Evolutionary conservation across 306 rosid genomes (phyloP), one percentile per base, ranked within the genome.

Genomic region (Notholithocarpus densiflorus): DNA sequence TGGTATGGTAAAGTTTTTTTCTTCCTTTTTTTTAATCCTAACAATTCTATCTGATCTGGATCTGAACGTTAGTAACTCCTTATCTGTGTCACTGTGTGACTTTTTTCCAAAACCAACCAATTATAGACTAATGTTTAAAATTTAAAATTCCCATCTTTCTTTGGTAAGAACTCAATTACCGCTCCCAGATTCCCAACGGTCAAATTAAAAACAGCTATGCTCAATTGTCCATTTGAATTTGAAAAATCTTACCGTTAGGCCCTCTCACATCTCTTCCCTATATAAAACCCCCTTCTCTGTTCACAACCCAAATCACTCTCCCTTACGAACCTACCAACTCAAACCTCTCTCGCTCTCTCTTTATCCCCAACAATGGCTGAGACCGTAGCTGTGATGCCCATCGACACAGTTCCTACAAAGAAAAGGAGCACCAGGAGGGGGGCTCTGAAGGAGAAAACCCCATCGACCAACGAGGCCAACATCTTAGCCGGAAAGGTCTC

Each of bases 391-490:
- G 81, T 76, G 54, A 56, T 80, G 21, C 78, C 88, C 6, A 13
- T 62, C 54, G 75, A 40, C 52, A 48, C 57, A 9, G 53, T 40
- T 24, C 71, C 6, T 3, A 68, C 90, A 1, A 91, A 62, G 92
- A 91, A 81, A 2, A 89, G 90, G 82, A 84, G 82, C 76, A 62
- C 76, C 78, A 81, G 93, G 71, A 89, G 59, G 80, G 91, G 59
- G 80, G 91, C 91, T 0, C 88, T 93, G 75, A 91, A 90, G 86
- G 94, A 90, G 61, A 93, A 89, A 84, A 89, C 82, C 73, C 31
- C 89, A 18, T 81, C 90, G 0, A 59, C 80, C 2, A 82, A 74
- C 2, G 90, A 86, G 31, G 75, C 84, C 71, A 84, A 76, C 75
- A 72, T 84, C 76, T 1, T 75, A 15, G 78, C 82, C 31, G 75